Evolutionary conservation across 2,329 filamentous ascomycete species (phyloP), one percentile per base, ranked within the genome.

Genomic region (Aureobasidium sp.): DNA sequence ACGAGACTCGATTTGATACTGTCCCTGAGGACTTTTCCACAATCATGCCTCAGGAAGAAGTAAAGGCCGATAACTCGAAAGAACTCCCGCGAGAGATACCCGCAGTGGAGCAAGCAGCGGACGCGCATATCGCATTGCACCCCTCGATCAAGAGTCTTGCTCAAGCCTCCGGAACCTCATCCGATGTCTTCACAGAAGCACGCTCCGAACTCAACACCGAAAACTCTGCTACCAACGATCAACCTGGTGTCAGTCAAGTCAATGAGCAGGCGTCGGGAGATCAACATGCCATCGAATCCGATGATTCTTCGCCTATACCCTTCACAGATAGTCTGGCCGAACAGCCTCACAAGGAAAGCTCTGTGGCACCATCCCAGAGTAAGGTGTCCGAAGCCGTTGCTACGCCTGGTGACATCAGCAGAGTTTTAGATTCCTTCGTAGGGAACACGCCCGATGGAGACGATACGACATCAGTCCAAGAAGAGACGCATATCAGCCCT

Each of bases 401-500:
- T 11, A 62, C 68, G 27, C 58, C 65, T 27, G 70, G 70, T 49
- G 68, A 69, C 22, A 29, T 42, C 1, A 75, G 70, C 51, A 68
- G 70, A 39, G 67, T 77, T 3, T 70, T 68, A 29, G 72, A 77
- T 41, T 77, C 75, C 34, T 76, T 77, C 9, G 60, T 67, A 20
- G 64, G 62, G 0, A 45, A 25, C 15, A 64, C 63, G 34, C 62
- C 66, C 20, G 39, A 25, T 63, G 6, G 56, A 63, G 15, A 34
- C 5, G 57, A 49, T 34, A 27, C 17, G 5, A 15, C 45, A 25
- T 22, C 17, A 1, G 45, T 20, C 7, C 9, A 51, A 12, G 9
- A 57, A 17, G 29, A 51, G 22, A 42, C n/a, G 20, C 11, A 44
- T 44, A 22, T 47, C 37, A 27, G 51, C 29, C 20, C 51, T 29